Percentiles rank a stretch among this genome's conserved stretches.
Conservation (phyloP, 352 stramenopile genomes). For the Pythium inflatum region DNA sequence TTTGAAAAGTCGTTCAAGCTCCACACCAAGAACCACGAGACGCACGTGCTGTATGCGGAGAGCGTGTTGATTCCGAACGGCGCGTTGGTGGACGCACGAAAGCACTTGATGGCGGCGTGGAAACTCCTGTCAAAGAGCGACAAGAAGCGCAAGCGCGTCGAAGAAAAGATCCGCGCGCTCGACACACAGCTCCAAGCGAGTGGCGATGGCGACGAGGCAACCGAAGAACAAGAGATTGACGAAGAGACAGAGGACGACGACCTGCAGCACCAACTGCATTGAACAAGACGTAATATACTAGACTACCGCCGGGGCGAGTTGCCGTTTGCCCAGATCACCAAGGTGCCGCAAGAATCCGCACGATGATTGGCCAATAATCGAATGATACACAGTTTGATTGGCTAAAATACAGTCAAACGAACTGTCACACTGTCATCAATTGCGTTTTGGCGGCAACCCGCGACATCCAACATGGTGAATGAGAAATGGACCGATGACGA, state of each 20-base stretch:
- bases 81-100: constrained; percentile 73
- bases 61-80: constrained; percentile 73
- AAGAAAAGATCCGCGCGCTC: constrained; percentile 63
- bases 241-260: too few relatives aligned
- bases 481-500: not conserved
- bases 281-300: too few relatives aligned
- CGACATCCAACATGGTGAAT: not conserved
- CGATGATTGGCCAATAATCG: too few relatives aligned
- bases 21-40: constrained; percentile 79
- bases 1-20: constrained; percentile 86
- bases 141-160: constrained; percentile 49
- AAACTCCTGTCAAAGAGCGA: constrained; percentile 65
- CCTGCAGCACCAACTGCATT: too few relatives aligned
- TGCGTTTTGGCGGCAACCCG: too few relatives aligned
- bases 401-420: too few relatives aligned
- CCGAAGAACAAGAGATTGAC: too few relatives aligned
- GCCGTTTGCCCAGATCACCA: too few relatives aligned
- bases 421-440: too few relatives aligned
- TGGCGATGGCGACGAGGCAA: not conserved
- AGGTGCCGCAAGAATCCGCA: too few relatives aligned
- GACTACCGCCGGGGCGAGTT: too few relatives aligned
- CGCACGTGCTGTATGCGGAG: constrained; percentile 85
- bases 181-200: constrained; percentile 34
- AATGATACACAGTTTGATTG: too few relatives aligned
- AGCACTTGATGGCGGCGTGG: constrained; percentile 64